phyloP scores from a whole-genome alignment of 1,139 yeast species.

The Yamadazyma atmosphaerica region DNA sequence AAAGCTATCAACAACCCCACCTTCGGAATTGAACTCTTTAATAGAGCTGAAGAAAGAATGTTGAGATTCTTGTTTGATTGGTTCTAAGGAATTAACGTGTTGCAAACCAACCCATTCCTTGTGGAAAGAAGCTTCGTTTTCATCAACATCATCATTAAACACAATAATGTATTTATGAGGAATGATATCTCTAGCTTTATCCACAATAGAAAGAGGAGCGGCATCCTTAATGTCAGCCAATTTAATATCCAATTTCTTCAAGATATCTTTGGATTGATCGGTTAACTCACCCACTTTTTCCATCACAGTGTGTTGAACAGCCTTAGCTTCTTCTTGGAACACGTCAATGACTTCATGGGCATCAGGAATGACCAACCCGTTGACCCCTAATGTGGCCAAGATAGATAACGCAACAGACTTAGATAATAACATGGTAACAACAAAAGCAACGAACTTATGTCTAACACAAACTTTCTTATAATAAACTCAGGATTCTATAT shows the following conservation, averaged over 20 bases:
- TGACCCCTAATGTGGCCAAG: slow-evolving; percentile 58
- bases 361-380: slow-evolving; percentile 67
- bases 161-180: slow-evolving; percentile 49
- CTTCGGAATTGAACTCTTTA: slow-evolving; percentile 28
- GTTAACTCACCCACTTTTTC: slow-evolving; percentile 5
- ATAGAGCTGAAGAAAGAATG: slow-evolving; percentile 38
- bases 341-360: slow-evolving; percentile 46
- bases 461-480: too few species aligned
- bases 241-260: slow-evolving; percentile 13
- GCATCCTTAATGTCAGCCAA: slow-evolving; percentile 15
- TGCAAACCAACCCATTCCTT: slow-evolving; percentile 57
- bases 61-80: slow-evolving; percentile 25
- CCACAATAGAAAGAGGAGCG: slow-evolving; percentile 15
- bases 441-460: background rate
- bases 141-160: slow-evolving; percentile 28
- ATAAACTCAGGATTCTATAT: background rate
- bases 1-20: slow-evolving; percentile 61
- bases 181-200: slow-evolving; percentile 32
- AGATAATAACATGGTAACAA: slow-evolving; percentile 42
- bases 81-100: slow-evolving; percentile 30
- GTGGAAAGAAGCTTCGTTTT: slow-evolving; percentile 51
- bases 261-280: slow-evolving; percentile 8
- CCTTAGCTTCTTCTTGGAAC: slow-evolving; percentile 14
- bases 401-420: slow-evolving; percentile 51
- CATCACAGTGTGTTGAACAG: slow-evolving; percentile 1